These are phyloP conservation scores for Colletotrichum paranaense DNA, from an alignment of 2,329 filamentous ascomycete genomes.

Conservation along the genomic window DNA sequence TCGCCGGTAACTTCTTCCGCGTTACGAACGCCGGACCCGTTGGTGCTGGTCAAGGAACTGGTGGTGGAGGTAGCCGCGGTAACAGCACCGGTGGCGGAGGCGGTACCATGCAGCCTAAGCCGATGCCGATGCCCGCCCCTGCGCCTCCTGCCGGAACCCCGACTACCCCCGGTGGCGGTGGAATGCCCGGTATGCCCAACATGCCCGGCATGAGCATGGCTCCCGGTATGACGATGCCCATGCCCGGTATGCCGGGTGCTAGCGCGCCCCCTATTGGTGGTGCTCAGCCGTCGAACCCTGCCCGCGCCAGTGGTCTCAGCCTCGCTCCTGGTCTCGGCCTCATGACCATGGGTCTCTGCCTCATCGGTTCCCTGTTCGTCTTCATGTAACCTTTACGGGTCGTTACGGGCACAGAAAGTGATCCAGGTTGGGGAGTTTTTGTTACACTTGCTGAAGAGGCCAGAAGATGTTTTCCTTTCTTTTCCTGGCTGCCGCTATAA, in stretches of 20 bases:
- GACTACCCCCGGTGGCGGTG: constrained; percentile 15
- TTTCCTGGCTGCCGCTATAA: constrained; percentile 1
- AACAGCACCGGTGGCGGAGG: constrained; percentile 15
- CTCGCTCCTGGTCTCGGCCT: constrained; percentile 1
- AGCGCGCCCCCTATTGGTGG: constrained; percentile 9
- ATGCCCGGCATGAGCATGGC: constrained; percentile 32
- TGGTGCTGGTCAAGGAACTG: constrained; percentile 26
- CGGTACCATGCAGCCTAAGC: neutral
- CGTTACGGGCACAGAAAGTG: neutral
- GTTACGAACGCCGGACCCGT: constrained; percentile 48
- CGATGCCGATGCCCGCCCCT: constrained; percentile 6
- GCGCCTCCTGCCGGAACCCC: neutral
- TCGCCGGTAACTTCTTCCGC: constrained; percentile 52
- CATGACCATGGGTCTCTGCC: constrained; percentile 8
- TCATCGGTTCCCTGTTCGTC: constrained; percentile 13
- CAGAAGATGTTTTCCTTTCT: neutral
- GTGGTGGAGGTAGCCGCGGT: constrained; percentile 2
- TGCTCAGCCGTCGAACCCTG: constrained; percentile 24
- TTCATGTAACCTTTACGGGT: constrained; percentile 10
- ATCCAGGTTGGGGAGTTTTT: neutral
- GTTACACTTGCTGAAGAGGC: neutral
- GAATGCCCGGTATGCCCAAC: constrained; percentile 17
- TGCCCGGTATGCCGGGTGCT: constrained; percentile 17
- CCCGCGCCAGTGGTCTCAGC: neutral
- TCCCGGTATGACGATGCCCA: constrained; percentile 24